Base-by-base conservation (phyloP, 192 early-diverging fungal genomes). In the Helicostylum pulchrum region DNA sequence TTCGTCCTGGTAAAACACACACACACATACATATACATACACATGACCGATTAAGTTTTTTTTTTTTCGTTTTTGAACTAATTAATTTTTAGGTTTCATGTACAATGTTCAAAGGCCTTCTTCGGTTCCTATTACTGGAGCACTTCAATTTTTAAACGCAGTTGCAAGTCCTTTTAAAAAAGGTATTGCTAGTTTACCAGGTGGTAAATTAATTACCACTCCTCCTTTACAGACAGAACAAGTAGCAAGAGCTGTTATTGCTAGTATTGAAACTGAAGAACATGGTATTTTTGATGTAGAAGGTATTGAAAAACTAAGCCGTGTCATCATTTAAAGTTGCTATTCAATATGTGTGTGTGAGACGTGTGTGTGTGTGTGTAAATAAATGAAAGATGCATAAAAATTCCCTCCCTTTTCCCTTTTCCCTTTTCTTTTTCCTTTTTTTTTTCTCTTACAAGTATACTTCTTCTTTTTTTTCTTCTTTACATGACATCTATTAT, bases 91-190 rank as follows among this genome's bases (percentile, higher is more conserved):
- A 55, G 80, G 87, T 6, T 83, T 88, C 53, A 79, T 91, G 75
- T 91, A 78, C 57, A 85, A 80, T 2, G 66, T 76, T 7, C 66
- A 75, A 0, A 81, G 86, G n/a, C 82, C 86, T 7, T 32, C 82
- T 19, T 82, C 85, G 0, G 53, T 87, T 4, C 83, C 86, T 20
- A 56, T 88, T 54, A 87, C 87, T 4, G 78, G 77, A 5, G 75
- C 76, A 2, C 66, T 89, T 7, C 68, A 79, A 39, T 31, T 69
- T 15, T 77, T 83, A 32, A 82, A 80, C 21, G 49, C 70, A 2
- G 39, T 79, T 12, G 66, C 63, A 31, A 47, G 42, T 10, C 64
- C 76, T 20, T 69, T 73, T n/a, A 70, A 72, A 19, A 68, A 68
- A 26, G 67, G 74, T 17, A 57, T 69, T 21, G 74, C 76, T 3